Evolutionary conservation across 108 stramenopile genomes (phyloP).

Genomic region (Skeletonema potamos): DNA sequence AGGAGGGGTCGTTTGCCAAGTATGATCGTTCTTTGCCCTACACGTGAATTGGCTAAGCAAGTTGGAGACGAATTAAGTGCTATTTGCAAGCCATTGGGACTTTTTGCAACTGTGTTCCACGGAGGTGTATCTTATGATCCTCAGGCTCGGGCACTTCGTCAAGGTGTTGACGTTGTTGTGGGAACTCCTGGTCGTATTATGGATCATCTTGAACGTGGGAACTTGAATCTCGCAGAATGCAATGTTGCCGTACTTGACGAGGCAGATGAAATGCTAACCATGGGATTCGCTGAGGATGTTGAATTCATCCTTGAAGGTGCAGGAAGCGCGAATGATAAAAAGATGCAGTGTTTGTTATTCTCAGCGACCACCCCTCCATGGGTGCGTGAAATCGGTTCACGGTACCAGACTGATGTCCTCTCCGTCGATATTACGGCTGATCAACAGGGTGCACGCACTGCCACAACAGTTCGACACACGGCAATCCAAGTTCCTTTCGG

Average conservation of each 20-base stretch:
- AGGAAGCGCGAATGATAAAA: conserved; percentile 62
- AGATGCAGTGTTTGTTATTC: conserved; percentile 95
- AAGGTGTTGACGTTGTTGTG: conserved; percentile 95
- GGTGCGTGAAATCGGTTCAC: conserved; percentile 89
- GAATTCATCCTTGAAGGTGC: conserved; percentile 88
- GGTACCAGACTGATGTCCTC: conserved; percentile 87
- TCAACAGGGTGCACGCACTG: conserved; percentile 80
- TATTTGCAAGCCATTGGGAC: conserved; percentile 77
- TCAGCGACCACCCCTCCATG: conserved; percentile 98
- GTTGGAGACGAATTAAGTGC: conserved; percentile 89
- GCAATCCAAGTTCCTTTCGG: conserved; percentile 93
- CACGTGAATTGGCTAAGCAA: conserved; percentile 98
- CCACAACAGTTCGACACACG: conserved; percentile 93
- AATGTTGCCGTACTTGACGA: conserved; percentile 95
- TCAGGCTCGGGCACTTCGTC: conserved; percentile 72
- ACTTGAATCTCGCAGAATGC: conserved; percentile 27
- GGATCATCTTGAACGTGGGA: conserved; percentile 89
- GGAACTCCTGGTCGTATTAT: conserved; percentile 98
- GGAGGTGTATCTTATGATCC: conserved; percentile 96
- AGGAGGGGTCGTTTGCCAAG: conserved; percentile 81
- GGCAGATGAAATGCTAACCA: conserved; percentile 99
- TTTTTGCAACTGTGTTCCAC: conserved; percentile 82
- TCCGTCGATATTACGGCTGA: conserved; percentile 91
- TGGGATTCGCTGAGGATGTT: conserved; percentile 99
- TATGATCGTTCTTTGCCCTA: conserved; percentile 97